Conservation (phyloP, 2,329 filamentous ascomycete species). For the Westerdykella aurantiaca region DNA sequence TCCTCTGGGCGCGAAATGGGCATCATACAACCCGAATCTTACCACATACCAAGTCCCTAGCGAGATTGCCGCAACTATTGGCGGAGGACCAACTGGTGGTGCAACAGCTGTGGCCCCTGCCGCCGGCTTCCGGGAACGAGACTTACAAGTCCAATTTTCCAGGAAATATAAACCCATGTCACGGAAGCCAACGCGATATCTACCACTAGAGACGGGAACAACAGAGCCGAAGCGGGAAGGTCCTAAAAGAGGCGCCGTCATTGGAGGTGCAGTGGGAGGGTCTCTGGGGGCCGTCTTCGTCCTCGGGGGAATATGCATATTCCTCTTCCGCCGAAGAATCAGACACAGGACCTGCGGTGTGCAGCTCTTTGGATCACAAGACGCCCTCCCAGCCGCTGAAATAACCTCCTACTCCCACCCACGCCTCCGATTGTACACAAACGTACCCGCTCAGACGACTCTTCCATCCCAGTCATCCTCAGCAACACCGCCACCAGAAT, state of each 20-base stretch:
- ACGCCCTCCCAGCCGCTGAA: neutral
- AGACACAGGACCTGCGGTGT: neutral
- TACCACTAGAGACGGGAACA: neutral
- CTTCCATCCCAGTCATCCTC: neutral
- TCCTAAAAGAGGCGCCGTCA: slow-evolving; percentile 2
- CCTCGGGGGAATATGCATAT: neutral
- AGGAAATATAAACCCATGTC: slow-evolving; percentile 38
- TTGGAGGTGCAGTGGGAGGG: slow-evolving; percentile 7
- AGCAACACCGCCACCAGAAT: neutral
- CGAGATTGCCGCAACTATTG: slow-evolving; percentile 43
- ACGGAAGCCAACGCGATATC: slow-evolving; percentile 3
- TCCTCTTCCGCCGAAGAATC: neutral
- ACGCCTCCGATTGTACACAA: neutral
- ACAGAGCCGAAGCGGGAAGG: neutral
- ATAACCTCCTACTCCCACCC: neutral
- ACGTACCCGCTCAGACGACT: neutral
- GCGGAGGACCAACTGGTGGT: slow-evolving; percentile 39
- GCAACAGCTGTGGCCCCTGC: slow-evolving; percentile 49
- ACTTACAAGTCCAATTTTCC: slow-evolving; percentile 48
- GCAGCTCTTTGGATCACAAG: neutral
- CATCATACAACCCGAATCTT: slow-evolving; percentile 43
- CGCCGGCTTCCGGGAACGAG: slow-evolving; percentile 41
- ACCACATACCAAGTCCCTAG: slow-evolving; percentile 48
- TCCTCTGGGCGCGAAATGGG: slow-evolving; percentile 37
- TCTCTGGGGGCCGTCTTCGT: slow-evolving; percentile 2